A percentile compares a stretch with the other conserved stretches of the same genome.
Evolutionary conservation across 352 stramenopile species (phyloP).

Genomic region (Phytophthora pistaciae): DNA sequence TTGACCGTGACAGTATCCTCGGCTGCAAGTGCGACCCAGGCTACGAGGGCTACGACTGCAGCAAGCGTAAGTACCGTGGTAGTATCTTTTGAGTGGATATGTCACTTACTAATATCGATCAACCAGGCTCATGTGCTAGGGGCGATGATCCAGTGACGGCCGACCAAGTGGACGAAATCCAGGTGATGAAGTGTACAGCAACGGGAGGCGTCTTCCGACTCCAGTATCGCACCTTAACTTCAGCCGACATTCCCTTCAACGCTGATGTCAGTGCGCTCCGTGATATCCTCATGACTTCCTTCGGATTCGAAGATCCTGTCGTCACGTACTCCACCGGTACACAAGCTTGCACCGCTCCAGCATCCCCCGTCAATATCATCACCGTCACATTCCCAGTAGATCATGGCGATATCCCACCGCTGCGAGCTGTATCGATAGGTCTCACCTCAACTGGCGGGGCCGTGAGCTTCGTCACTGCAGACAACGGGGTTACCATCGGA

Average conservation of each 20-base stretch:
- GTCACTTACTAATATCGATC: too few relatives aligned
- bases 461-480: slow-evolving; percentile 39
- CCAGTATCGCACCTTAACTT: slow-evolving; percentile 58
- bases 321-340: slow-evolving; percentile 55
- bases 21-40: slow-evolving; percentile 93
- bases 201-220: slow-evolving; percentile 69
- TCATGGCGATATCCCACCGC: slow-evolving; percentile 53
- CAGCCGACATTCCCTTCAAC: slow-evolving; percentile 72
- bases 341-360: slow-evolving; percentile 45
- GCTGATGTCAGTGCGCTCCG: slow-evolving; percentile 49
- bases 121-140: slow-evolving; percentile 80
- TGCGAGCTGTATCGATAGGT: slow-evolving; percentile 50
- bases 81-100: too few relatives aligned
- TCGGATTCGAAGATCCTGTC: slow-evolving; percentile 59
- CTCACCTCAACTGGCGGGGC: slow-evolving; percentile 27
- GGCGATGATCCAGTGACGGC: slow-evolving; percentile 89
- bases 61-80: slow-evolving; percentile 43
- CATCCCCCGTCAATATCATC: slow-evolving; percentile 56
- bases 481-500: slow-evolving; percentile 50
- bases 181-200: slow-evolving; percentile 76
- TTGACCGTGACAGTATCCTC: slow-evolving; percentile 79
- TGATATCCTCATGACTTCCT: slow-evolving; percentile 52
- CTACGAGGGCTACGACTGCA: slow-evolving; percentile 93
- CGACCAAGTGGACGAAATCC: slow-evolving; percentile 86
- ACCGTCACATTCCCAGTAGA: slow-evolving; percentile 63